phyloP scores from a whole-genome alignment of 2,329 filamentous ascomycete genomes.

The Aspergillus fumigatus region DNA sequence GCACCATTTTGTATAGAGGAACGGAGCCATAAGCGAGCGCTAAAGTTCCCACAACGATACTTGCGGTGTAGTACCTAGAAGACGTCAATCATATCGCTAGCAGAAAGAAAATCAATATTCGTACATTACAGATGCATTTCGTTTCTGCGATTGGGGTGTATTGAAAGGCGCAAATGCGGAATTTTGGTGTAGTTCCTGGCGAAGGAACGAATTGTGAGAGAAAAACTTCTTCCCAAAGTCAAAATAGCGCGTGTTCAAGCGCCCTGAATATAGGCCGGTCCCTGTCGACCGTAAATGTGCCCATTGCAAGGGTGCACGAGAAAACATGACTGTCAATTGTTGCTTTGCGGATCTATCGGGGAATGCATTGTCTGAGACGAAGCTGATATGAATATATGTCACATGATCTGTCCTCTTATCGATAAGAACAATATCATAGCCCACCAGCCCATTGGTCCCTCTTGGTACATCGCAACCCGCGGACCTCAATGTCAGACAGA shows the following conservation, averaged over 20 bases:
- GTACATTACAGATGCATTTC: slow-evolving; percentile 55
- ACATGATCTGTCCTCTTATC: background rate
- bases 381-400: background rate
- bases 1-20: slow-evolving; percentile 64
- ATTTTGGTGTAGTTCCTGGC: slow-evolving; percentile 19
- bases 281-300: slow-evolving; percentile 17
- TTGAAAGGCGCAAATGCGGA: slow-evolving; percentile 30
- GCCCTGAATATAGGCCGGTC: slow-evolving; percentile 9
- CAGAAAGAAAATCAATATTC: slow-evolving; percentile 11
- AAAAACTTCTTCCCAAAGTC: slow-evolving; percentile 28
- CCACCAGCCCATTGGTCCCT: slow-evolving; percentile 3
- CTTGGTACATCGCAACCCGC: background rate
- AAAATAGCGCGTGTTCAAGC: slow-evolving; percentile 13
- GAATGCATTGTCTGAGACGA: background rate
- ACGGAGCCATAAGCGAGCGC: slow-evolving; percentile 63
- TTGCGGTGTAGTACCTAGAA: slow-evolving; percentile 59
- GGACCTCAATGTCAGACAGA: background rate
- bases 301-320: slow-evolving; percentile 22
- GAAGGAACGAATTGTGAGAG: slow-evolving; percentile 26
- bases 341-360: background rate
- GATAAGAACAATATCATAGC: slow-evolving; percentile 8
- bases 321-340: slow-evolving; percentile 24
- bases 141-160: slow-evolving; percentile 36
- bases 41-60: slow-evolving; percentile 58
- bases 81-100: slow-evolving; percentile 5